Conservation (phyloP, 2,329 filamentous ascomycete genomes). For the Hypomyces perniciosus region DNA sequence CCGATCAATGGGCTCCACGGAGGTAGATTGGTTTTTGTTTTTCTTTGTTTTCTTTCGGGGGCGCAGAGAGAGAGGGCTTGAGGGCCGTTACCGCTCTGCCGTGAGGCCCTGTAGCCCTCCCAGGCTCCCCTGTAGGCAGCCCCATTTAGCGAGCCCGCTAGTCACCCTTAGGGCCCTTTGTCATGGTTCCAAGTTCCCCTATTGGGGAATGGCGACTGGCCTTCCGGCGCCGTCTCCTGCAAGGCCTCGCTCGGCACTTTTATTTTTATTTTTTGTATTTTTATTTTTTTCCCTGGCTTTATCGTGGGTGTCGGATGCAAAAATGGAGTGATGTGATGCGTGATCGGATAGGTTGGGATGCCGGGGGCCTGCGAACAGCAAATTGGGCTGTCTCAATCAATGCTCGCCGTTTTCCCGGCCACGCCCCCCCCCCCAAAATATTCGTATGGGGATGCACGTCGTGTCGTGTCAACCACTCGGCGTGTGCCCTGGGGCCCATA, state of each 20-base stretch:
- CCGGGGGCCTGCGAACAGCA: background rate
- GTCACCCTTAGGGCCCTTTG: background rate
- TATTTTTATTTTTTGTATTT: background rate
- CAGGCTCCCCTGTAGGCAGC: slow-evolving; percentile 1
- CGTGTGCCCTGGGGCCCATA: too few species aligned
- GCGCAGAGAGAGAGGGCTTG: background rate
- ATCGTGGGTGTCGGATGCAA: background rate
- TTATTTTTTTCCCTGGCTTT: background rate
- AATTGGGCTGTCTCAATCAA: background rate
- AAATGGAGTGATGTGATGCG: too few species aligned
- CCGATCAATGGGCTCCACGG: too few species aligned
- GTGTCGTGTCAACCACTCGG: too few species aligned
- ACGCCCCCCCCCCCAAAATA: too few species aligned
- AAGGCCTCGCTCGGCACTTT: background rate
- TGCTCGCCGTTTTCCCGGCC: background rate
- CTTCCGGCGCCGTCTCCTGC: background rate
- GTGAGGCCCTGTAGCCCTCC: background rate
- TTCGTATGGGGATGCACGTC: too few species aligned
- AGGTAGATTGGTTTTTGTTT: too few species aligned
- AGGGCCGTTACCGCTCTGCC: slow-evolving; percentile 1
- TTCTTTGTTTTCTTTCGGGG: too few species aligned
- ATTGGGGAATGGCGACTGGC: slow-evolving; percentile 1
- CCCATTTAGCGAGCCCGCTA: background rate
- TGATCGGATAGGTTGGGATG: too few species aligned
- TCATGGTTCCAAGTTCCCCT: slow-evolving; percentile 1